A percentile compares a stretch with the other conserved stretches of the same genome.
phyloP scores from a whole-genome alignment of 164 flowering plant genomes.

The Echeveria elegans region DNA sequence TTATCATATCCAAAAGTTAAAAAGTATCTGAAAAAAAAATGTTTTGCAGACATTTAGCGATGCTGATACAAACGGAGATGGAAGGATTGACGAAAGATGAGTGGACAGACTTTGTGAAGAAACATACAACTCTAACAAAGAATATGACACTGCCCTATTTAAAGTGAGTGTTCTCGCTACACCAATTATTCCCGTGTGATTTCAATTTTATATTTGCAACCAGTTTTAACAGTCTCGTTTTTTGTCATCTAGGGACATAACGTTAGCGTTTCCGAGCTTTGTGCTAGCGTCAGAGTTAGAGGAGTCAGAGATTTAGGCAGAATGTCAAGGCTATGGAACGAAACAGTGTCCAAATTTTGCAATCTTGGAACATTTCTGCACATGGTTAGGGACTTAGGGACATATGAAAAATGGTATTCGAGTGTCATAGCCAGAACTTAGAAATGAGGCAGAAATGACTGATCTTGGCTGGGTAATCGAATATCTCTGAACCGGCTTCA shows the following conservation, averaged over 20 bases:
- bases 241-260: conserved; percentile 56
- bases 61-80: conserved; percentile 47
- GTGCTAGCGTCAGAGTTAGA: conserved; percentile 55
- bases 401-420: no score
- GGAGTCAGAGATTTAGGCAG: conserved; percentile 26
- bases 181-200: background rate
- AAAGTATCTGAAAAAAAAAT: background rate
- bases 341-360: background rate
- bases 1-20: background rate
- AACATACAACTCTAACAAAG: conserved; percentile 50
- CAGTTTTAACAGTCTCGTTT: background rate
- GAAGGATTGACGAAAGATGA: conserved; percentile 50
- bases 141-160: conserved; percentile 66
- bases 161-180: conserved; percentile 28
- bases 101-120: conserved; percentile 48
- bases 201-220: background rate
- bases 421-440: no score
- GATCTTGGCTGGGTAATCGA: no score
- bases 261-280: conserved; percentile 84
- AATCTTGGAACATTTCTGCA: background rate
- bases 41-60: conserved; percentile 38
- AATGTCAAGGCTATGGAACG: background rate
- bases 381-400: no score
- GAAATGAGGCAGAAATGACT: no score
- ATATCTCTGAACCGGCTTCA: background rate